A percentile compares a stretch with the other conserved stretches of the same genome.
These are phyloP conservation scores for Boletales sp. DNA, from an alignment of 768 basidiomycete genomes.

Conservation along the genomic window DNA sequence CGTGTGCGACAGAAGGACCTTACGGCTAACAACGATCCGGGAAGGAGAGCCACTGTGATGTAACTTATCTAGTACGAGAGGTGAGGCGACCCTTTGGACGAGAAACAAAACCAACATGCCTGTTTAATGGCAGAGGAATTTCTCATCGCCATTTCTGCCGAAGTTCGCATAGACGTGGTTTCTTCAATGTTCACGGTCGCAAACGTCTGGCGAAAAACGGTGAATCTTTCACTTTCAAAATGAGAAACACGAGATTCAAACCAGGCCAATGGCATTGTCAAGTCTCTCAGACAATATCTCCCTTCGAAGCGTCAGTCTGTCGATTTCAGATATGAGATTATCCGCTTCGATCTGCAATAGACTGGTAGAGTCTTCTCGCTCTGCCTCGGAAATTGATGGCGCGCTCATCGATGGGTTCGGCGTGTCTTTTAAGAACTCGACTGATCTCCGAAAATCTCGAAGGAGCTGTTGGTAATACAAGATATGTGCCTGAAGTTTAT, in stretches of 20 bases:
- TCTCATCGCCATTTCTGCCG: neutral
- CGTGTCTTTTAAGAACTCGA: conserved; percentile 45
- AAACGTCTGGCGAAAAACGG: conserved; percentile 40
- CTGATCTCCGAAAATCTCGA: conserved; percentile 49
- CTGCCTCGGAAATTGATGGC: conserved; percentile 8
- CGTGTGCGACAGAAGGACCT: neutral
- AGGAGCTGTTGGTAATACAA: conserved; percentile 53
- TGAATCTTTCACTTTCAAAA: neutral
- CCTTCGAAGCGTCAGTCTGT: conserved; percentile 36
- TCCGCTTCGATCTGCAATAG: conserved; percentile 38
- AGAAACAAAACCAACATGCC: conserved; percentile 4
- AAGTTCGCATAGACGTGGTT: conserved; percentile 21
- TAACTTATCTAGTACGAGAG: conserved; percentile 42
- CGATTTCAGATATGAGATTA: conserved; percentile 47
- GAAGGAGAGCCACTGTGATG: conserved; percentile 56
- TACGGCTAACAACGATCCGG: conserved; percentile 42
- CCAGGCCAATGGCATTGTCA: conserved; percentile 23
- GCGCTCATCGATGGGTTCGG: conserved; percentile 48
- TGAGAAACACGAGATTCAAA: conserved; percentile 7
- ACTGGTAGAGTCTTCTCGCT: conserved; percentile 26
- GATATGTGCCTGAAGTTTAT: conserved; percentile 52
- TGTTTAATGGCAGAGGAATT: conserved; percentile 18
- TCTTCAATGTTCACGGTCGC: conserved; percentile 52
- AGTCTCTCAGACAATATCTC: conserved; percentile 21
- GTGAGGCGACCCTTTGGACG: conserved; percentile 5